phyloP scores from a whole-genome alignment of 768 basidiomycete genomes.

The Suillus lakei region DNA sequence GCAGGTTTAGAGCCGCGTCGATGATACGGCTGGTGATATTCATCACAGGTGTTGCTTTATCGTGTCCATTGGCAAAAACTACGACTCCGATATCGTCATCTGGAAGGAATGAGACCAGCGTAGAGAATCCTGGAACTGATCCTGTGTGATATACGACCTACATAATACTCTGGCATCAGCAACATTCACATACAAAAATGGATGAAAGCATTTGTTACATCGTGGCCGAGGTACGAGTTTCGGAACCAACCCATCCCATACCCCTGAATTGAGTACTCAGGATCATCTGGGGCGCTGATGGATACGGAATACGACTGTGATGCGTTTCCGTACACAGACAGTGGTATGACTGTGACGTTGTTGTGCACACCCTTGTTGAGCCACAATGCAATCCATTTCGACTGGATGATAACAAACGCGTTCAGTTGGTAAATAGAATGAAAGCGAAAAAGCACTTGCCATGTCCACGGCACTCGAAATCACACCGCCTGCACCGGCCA shows the following conservation, averaged over 20 bases:
- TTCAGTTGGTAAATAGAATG: neutral
- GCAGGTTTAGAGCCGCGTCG: conserved; percentile 25
- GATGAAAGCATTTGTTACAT: conserved; percentile 32
- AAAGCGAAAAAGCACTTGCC: conserved; percentile 32
- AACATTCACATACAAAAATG: neutral
- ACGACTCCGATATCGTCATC: conserved; percentile 40
- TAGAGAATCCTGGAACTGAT: conserved; percentile 38
- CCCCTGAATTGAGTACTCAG: conserved; percentile 33
- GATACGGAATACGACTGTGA: conserved; percentile 38
- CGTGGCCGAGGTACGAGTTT: conserved; percentile 43
- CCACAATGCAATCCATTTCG: conserved; percentile 42
- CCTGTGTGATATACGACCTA: conserved; percentile 43
- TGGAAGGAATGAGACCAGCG: conserved; percentile 39
- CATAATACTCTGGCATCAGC: neutral
- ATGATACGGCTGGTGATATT: conserved; percentile 24
- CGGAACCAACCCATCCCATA: conserved; percentile 52
- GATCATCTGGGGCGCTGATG: conserved; percentile 10
- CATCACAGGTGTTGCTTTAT: conserved; percentile 17
- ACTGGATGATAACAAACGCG: conserved; percentile 26
- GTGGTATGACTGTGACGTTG: conserved; percentile 39
- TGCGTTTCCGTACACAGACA: conserved; percentile 29
- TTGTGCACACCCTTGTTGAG: conserved; percentile 39
- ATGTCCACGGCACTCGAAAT: conserved; percentile 48
- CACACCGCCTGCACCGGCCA: conserved; percentile 48
- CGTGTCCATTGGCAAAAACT: conserved; percentile 37